phyloP scores from a whole-genome alignment of 1,139 yeast species.

The Diutina neorugosa region DNA sequence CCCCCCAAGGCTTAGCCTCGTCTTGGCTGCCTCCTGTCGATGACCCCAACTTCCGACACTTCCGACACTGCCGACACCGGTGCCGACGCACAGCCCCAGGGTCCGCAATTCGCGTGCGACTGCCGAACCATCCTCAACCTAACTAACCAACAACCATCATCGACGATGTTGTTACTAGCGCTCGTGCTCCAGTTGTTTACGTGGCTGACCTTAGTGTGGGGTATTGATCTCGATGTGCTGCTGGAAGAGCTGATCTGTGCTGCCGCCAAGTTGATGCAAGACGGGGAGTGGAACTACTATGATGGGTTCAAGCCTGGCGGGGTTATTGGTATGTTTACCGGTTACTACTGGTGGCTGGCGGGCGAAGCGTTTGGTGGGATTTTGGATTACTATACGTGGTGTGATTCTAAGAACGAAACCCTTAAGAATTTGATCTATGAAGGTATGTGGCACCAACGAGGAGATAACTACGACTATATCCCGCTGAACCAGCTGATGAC shows the following conservation, averaged over 20 bases:
- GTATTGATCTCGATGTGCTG: neutral
- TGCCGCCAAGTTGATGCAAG: slow-evolving; percentile 45
- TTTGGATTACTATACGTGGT: slow-evolving; percentile 51
- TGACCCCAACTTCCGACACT: no score
- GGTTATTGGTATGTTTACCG: slow-evolving; percentile 61
- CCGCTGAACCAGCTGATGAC: slow-evolving; percentile 66
- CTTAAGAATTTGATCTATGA: slow-evolving; percentile 13
- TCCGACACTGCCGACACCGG: neutral
- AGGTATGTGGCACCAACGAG: slow-evolving; percentile 56
- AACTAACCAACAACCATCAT: neutral
- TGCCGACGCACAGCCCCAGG: neutral
- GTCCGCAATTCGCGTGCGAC: neutral
- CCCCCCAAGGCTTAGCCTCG: no score
- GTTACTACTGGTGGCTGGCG: slow-evolving; percentile 85
- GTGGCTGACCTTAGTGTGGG: neutral
- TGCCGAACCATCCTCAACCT: neutral
- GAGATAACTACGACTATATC: slow-evolving; percentile 54
- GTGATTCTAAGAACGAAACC: slow-evolving; percentile 50
- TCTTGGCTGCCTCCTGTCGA: neutral
- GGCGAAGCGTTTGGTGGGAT: slow-evolving; percentile 81
- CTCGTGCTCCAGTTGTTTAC: neutral
- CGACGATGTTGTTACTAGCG: neutral
- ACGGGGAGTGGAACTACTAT: slow-evolving; percentile 65
- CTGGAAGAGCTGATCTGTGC: slow-evolving; percentile 28
- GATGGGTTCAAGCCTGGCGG: slow-evolving; percentile 57